Percentiles rank a stretch among this genome's conserved stretches.
phyloP scores from a whole-genome alignment of 2,329 filamentous ascomycete genomes.

The Talaromyces sp. region DNA sequence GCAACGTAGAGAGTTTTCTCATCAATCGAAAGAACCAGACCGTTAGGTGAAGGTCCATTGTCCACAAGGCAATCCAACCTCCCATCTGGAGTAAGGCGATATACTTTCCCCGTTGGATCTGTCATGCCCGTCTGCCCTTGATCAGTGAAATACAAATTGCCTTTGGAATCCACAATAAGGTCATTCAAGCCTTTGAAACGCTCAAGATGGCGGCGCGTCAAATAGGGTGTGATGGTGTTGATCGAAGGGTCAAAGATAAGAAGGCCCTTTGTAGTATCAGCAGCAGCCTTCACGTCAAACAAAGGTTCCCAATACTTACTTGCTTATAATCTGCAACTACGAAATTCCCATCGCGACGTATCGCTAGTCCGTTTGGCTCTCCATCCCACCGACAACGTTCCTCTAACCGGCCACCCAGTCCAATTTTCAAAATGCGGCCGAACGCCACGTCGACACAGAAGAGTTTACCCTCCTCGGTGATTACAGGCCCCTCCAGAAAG shows the following conservation, averaged over 20 bases:
- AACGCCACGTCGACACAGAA: conserved; percentile 40
- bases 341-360: conserved; percentile 28
- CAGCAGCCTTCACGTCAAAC: not conserved
- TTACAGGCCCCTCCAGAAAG: conserved; percentile 38
- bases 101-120: conserved; percentile 39
- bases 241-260: conserved; percentile 30
- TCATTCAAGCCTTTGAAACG: conserved; percentile 44
- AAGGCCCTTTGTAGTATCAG: conserved; percentile 29
- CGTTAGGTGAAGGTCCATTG: conserved; percentile 39
- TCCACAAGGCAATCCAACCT: conserved; percentile 35
- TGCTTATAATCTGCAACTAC: conserved; percentile 42
- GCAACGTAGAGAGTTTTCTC: conserved; percentile 39
- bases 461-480: conserved; percentile 27
- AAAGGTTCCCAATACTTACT: conserved; percentile 18
- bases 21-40: conserved; percentile 34
- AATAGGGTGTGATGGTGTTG: conserved; percentile 22
- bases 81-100: conserved; percentile 30
- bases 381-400: conserved; percentile 36
- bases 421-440: conserved; percentile 35
- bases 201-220: conserved; percentile 35
- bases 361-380: conserved; percentile 38
- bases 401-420: conserved; percentile 22
- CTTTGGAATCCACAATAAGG: conserved; percentile 33
- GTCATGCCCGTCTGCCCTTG: conserved; percentile 44
- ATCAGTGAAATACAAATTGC: conserved; percentile 42